phyloP scores from a whole-genome alignment of 2,329 filamentous ascomycete genomes.

The Onygena corvina region DNA sequence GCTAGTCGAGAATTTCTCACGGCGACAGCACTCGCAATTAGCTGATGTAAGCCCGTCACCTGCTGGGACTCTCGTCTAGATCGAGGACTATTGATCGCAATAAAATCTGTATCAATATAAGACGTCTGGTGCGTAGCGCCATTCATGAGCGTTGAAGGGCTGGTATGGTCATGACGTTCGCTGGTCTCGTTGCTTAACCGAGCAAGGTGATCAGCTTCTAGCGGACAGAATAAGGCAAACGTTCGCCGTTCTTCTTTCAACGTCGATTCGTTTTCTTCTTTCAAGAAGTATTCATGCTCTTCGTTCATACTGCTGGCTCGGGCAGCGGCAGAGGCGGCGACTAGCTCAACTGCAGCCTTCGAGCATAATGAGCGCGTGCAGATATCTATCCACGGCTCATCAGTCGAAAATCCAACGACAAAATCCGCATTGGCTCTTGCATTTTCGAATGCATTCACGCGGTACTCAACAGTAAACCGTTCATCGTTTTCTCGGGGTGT shows the following conservation, averaged over 20 bases:
- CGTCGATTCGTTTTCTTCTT: neutral
- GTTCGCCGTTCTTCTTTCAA: slow-evolving; percentile 11
- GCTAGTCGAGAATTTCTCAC: slow-evolving; percentile 1
- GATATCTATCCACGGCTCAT: slow-evolving; percentile 27
- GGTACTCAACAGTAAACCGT: slow-evolving; percentile 26
- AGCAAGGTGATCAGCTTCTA: slow-evolving; percentile 16
- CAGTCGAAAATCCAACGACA: slow-evolving; percentile 28
- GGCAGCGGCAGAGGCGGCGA: neutral
- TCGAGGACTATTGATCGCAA: neutral
- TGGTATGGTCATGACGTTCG: neutral
- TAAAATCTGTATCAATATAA: neutral
- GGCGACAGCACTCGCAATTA: slow-evolving; percentile 14
- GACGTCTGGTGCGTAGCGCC: neutral
- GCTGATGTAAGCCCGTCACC: slow-evolving; percentile 14
- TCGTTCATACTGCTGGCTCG: slow-evolving; percentile 13
- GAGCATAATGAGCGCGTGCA: slow-evolving; percentile 9
- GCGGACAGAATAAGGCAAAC: slow-evolving; percentile 22
- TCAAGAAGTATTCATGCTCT: neutral
- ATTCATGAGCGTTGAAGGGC: neutral
- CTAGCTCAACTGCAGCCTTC: slow-evolving; percentile 12
- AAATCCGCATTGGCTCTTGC: slow-evolving; percentile 32
- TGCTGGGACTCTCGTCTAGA: slow-evolving; percentile 11
- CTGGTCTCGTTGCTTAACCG: neutral
- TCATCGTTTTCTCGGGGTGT: slow-evolving; percentile 24
- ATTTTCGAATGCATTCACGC: slow-evolving; percentile 27